phyloP scores from a whole-genome alignment of 768 basidiomycete genomes.

The Symmetrospora coprosmae region DNA sequence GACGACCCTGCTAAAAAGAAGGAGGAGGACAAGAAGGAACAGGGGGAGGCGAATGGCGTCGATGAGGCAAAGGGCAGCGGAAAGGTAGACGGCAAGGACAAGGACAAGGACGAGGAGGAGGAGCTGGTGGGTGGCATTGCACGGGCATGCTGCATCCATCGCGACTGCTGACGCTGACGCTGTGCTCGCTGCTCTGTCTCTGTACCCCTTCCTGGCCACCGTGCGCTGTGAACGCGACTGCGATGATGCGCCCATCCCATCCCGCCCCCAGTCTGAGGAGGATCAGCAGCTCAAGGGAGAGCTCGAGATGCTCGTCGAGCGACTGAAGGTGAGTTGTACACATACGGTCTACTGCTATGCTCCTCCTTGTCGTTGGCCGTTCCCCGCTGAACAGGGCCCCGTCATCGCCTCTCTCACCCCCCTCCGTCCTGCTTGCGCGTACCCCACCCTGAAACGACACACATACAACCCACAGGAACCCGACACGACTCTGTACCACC shows the following conservation, averaged over 20 bases:
- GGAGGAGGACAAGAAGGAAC: slow-evolving; percentile 22
- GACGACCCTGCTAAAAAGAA: slow-evolving; percentile 21
- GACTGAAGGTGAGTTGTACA: slow-evolving; percentile 61
- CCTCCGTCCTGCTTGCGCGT: not conserved
- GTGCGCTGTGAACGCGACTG: not conserved
- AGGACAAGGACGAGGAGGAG: slow-evolving; percentile 22
- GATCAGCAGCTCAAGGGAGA: slow-evolving; percentile 84
- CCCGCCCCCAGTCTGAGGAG: slow-evolving; percentile 60
- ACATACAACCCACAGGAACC: slow-evolving; percentile 52
- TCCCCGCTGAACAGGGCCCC: not conserved
- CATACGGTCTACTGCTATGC: too few species aligned
- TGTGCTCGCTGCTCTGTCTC: too few species aligned
- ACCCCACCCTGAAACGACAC: not conserved
- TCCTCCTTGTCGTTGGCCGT: not conserved
- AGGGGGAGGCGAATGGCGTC: too few species aligned
- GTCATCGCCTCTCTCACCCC: not conserved
- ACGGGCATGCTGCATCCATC: not conserved
- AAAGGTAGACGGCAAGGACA: not conserved
- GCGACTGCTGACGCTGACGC: not conserved
- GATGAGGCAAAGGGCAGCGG: too few species aligned
- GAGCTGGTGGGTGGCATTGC: slow-evolving; percentile 14
- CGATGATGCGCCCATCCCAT: not conserved
- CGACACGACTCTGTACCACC: slow-evolving; percentile 65
- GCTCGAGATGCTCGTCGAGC: slow-evolving; percentile 90
- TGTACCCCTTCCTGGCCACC: too few species aligned